A percentile compares a stretch with the other conserved stretches of the same genome.
Evolutionary conservation across 2,329 filamentous ascomycete species (phyloP).

Genomic region (Cryphonectria carpinicola): DNA sequence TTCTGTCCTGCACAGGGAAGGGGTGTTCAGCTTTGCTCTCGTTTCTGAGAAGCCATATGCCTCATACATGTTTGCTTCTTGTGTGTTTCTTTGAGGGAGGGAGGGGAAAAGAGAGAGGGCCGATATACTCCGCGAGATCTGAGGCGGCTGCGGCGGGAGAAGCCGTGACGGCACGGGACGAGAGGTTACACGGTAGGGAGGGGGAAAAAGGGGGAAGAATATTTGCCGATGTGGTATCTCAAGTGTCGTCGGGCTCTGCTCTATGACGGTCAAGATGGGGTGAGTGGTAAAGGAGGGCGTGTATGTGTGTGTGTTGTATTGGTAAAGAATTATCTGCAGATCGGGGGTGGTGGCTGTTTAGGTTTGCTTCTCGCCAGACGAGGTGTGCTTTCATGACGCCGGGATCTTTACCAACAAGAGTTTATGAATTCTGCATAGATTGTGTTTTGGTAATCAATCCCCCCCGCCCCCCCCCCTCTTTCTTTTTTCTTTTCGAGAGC

Average conservation of each 20-base stretch:
- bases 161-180: neutral
- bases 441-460: neutral
- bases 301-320: no score
- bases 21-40: no score
- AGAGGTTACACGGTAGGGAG: neutral
- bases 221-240: conserved; percentile 7
- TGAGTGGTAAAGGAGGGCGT: no score
- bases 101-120: neutral
- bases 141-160: neutral
- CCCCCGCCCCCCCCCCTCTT: neutral
- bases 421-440: no score
- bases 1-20: no score
- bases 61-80: no score
- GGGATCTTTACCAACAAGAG: no score
- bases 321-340: neutral
- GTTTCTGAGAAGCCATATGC: no score
- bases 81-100: no score
- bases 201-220: neutral
- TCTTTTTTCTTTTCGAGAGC: no score
- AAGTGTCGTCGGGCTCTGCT: no score
- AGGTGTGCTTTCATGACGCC: neutral
- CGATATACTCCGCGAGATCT: neutral
- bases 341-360: neutral
- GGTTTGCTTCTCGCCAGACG: neutral
- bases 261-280: neutral